Base-by-base conservation (phyloP, 305 asterid genomes). In the Solanum hybrid region DNA sequence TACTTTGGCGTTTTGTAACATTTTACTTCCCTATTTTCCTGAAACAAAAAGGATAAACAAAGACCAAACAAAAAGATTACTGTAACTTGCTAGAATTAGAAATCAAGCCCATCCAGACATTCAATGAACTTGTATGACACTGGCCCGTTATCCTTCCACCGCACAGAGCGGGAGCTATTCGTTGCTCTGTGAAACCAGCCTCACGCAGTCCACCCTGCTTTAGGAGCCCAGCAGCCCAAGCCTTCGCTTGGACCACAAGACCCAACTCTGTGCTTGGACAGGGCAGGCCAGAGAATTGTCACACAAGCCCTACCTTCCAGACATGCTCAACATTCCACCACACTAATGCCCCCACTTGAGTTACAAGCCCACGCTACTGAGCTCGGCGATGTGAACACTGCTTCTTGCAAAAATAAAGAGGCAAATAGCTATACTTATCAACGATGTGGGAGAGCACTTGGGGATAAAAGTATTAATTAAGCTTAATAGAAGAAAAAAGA, bases 111-210 rank as follows among this genome's bases (percentile, higher is more conserved):
- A 39, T 82, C 26, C 26, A 39, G 26, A n/a, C 27, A 24, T 39
- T 82, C 7, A 4, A 7, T 82, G 72, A 61, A 4, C 87, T 15
- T 82, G 9, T 27, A 9, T 1, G 5, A 27, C 73, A 41, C 38
- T 4, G 2, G 17, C 73, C 27, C 0, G 20, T 83, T 83, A 27
- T 83, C 73, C 87, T 41, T 27, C 36, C 70, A 81, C 70, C 39
- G 70, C 14, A 14, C 70, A 81, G 3, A 81, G 24, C 70, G 5
- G 36, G 26, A 81, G 87, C 72, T 83, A 26, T 7, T 82, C 72
- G 38, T 41, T 82, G 72, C 38, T 82, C 38, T 82, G 38, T 83
- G 6, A 41, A 83, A 41, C 87, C 73, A 83, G 87, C 87, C 87
- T 83, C 73, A 83, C 73, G 87, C 73, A 5, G 73, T 82, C 87